Conservation (phyloP, 306 rosid species). For the Castanea crenata region DNA sequence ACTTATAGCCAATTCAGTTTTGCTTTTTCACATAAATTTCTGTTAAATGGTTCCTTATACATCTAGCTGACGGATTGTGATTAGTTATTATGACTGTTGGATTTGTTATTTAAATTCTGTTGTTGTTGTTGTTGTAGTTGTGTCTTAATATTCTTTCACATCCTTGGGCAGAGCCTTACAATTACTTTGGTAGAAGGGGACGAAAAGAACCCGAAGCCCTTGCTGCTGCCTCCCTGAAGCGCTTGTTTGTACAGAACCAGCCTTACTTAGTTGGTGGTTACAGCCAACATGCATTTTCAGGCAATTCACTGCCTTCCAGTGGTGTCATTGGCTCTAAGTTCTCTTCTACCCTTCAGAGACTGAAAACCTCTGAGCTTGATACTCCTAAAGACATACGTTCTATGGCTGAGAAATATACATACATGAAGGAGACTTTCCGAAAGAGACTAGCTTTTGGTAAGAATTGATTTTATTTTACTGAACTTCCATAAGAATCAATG, state of each 20-base stretch:
- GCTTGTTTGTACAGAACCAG: constrained; percentile 90
- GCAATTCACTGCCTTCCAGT: constrained; percentile 54
- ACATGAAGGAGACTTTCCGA: constrained; percentile 85
- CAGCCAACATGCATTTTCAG: constrained; percentile 67
- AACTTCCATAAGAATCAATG: not conserved
- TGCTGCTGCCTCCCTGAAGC: constrained; percentile 92
- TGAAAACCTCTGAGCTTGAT: constrained; percentile 60
- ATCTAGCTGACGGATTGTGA: not conserved
- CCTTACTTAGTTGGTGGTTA: constrained; percentile 85
- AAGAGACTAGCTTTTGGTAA: constrained; percentile 89
- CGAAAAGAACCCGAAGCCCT: constrained; percentile 96
- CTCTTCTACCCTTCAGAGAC: constrained; percentile 59
- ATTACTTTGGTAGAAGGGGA: constrained; percentile 89
- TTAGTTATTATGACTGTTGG: not conserved
- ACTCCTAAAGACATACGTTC: constrained; percentile 74
- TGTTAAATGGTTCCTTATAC: not conserved
- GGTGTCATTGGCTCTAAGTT: constrained; percentile 74
- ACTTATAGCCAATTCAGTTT: not conserved
- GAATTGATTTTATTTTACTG: constrained; percentile 12
- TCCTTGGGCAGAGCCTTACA: constrained; percentile 75
- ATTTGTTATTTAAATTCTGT: not conserved
- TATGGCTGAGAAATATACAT: constrained; percentile 77
- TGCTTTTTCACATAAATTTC: not conserved
- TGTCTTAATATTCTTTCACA: constrained; percentile 22
- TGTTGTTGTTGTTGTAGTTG: not conserved